These are phyloP conservation scores for Termitomyces sp. DNA, from an alignment of 768 basidiomycete genomes.

Conservation along the genomic window DNA sequence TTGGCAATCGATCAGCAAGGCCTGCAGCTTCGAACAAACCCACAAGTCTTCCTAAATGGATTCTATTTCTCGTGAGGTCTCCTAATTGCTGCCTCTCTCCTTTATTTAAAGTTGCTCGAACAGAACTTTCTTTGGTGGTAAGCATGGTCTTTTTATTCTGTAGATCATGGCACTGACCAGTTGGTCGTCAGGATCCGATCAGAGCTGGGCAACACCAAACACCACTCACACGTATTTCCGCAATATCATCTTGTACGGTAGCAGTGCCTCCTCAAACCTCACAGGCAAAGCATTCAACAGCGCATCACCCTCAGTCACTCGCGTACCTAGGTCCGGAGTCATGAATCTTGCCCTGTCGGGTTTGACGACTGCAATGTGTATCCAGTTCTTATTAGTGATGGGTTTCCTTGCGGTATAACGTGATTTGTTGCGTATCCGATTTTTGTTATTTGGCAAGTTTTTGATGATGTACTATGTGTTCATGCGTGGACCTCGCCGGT, in stretches of 20 bases:
- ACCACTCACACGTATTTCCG: slow-evolving; percentile 76
- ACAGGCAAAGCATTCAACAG: slow-evolving; percentile 32
- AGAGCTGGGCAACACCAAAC: slow-evolving; percentile 68
- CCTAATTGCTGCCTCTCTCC: background rate
- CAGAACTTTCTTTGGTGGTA: slow-evolving; percentile 84
- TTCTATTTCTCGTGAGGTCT: slow-evolving; percentile 72
- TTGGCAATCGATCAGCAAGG: slow-evolving; percentile 56
- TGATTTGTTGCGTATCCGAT: background rate
- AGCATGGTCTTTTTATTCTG: background rate
- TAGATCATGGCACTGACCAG: slow-evolving; percentile 13
- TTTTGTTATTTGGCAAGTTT: background rate
- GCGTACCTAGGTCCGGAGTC: background rate
- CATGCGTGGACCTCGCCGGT: too few relatives aligned
- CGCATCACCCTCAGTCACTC: slow-evolving; percentile 10
- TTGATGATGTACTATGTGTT: too few relatives aligned
- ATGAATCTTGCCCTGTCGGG: slow-evolving; percentile 2
- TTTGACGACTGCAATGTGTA: slow-evolving; percentile 7
- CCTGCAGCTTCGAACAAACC: slow-evolving; percentile 60
- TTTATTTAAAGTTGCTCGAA: background rate
- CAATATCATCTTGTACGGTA: slow-evolving; percentile 68
- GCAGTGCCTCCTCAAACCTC: slow-evolving; percentile 47
- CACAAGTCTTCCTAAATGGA: slow-evolving; percentile 57
- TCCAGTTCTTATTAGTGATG: background rate
- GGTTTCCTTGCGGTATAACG: background rate
- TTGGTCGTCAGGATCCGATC: slow-evolving; percentile 49